Base-by-base conservation (phyloP, 2,329 filamentous ascomycete species). In the Apiospora hydei region DNA sequence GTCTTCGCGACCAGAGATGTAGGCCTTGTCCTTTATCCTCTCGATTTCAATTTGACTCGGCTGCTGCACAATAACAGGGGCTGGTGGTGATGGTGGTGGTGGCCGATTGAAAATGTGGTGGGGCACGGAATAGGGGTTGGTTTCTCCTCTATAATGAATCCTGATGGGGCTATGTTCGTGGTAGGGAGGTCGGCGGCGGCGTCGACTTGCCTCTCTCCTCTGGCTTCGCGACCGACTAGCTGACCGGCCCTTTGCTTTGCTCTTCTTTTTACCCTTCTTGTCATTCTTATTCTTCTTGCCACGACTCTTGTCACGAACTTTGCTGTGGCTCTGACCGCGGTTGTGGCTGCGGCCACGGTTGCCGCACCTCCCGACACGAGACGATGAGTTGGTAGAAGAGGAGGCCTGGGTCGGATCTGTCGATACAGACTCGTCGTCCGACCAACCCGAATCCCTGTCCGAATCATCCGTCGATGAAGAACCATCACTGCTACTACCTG, bases 21-120 rank as follows among this genome's bases (percentile, higher is more conserved):
- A 78, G 26, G 76, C 78, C 16, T 75, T 70, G 43, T 76, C 73
- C 26, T 69, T 71, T 4, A 74, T 47, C 8, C 69, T 74, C 38
- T 77, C 74, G 8, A 77, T 73, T 30, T 76, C 24, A 43, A 21
- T 51, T 6, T 69, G 26, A 18, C 53, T 1, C 14, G 26, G 1
- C 66, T 73, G 46, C 69, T 57, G 4, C 71, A 73, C 1, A 69
- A 70, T 21, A 14, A 67, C n/a, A 47, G 66, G 66, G 14, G 66
- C 13, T 13, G 21, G 38, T 16, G 21, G n/a, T 46, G 64, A 21
- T 1, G 26, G 16, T 34, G 30, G 18, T 34, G 34, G 57, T 13
- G 18, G 34, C 34, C 11, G 13, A 4, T 51, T n/a, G 13, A 14
- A 26, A 26, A 0, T 26, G 10, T 14, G 57, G 21, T 7, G 57